Percentiles rank a stretch among this genome's conserved stretches.
Conservation (phyloP, 768 basidiomycete genomes). For the Leccinum ochraceum region DNA sequence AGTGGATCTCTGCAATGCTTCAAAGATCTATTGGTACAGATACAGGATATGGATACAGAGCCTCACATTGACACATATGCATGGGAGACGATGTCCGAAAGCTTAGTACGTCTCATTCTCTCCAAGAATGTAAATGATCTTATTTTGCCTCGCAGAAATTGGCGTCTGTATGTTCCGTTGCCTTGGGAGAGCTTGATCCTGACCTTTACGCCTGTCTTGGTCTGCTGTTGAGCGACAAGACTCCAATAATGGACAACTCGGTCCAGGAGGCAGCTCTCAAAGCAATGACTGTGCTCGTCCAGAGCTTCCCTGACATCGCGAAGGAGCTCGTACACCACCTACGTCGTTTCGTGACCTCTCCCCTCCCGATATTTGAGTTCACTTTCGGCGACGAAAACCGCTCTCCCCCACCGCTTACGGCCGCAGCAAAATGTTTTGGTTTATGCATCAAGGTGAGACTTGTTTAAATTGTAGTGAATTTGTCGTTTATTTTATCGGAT, state of each 20-base stretch:
- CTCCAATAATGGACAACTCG: constrained; percentile 79
- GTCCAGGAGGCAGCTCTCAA: constrained; percentile 91
- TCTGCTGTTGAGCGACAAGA: constrained; percentile 75
- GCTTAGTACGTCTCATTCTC: constrained; percentile 54
- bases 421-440: constrained; percentile 89
- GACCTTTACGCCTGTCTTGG: constrained; percentile 69
- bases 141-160: constrained; percentile 60
- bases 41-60: constrained; percentile 80
- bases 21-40: constrained; percentile 72
- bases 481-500: constrained; percentile 9
- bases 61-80: constrained; percentile 85
- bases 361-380: constrained; percentile 85
- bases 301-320: constrained; percentile 84
- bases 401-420: constrained; percentile 74
- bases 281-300: constrained; percentile 79
- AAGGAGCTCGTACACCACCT: constrained; percentile 73
- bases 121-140: not conserved
- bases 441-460: constrained; percentile 75
- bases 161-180: constrained; percentile 77
- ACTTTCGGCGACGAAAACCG: constrained; percentile 74
- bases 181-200: constrained; percentile 64
- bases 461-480: not conserved
- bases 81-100: constrained; percentile 92
- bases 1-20: constrained; percentile 74
- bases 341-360: constrained; percentile 85